Base-by-base conservation (phyloP, 345 rosid genomes). In the Populus euphratica region DNA sequence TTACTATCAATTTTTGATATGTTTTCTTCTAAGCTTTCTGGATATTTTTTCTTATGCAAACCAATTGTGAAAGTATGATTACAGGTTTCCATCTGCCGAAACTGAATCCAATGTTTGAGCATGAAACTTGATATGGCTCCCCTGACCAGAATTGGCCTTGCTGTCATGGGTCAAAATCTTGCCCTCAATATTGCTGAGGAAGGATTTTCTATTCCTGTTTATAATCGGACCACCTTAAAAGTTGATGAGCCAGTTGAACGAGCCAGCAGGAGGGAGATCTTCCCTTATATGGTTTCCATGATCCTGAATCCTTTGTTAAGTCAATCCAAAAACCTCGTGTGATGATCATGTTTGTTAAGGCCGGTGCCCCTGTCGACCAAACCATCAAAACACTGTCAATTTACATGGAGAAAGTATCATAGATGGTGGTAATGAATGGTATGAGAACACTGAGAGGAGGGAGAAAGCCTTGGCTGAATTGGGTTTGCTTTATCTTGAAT, bases 171-270 rank as follows among this genome's bases (percentile, higher is more conserved):
- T 31, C 81, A 79, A 59, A 79, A 79, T 43, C 77, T 73, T 14
- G 73, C 81, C 68, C 81, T 78, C 71, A 78, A 78, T 64, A 77
- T 71, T 71, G 80, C 80, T 33, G 80, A 77, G 80, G 71, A 71
- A 47, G 75, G 70, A 17, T 77, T 70, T 63, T 75, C 75, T 13
- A 77, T 77, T 49, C 63, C 80, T 47, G 69, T 78, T 25, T 73
- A 78, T 33, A 73, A 78, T 59, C 66, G 77, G 39, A 78, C 77
- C 52, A 54, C 81, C 66, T 72, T 73, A 54, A 73, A 54, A 39
- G 70, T 79, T 59, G 82, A 79, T 38, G 74, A 73, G 74, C 74
- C 78, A 29, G 74, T 79, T 59, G 69, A 63, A 41, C 73, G 74
- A 56, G 78, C 82, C 62, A 74, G 61, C 61, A 73, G 35, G 77